phyloP scores from a whole-genome alignment of 371 early-diverging fungal genomes.

The Mortierella sp. region DNA sequence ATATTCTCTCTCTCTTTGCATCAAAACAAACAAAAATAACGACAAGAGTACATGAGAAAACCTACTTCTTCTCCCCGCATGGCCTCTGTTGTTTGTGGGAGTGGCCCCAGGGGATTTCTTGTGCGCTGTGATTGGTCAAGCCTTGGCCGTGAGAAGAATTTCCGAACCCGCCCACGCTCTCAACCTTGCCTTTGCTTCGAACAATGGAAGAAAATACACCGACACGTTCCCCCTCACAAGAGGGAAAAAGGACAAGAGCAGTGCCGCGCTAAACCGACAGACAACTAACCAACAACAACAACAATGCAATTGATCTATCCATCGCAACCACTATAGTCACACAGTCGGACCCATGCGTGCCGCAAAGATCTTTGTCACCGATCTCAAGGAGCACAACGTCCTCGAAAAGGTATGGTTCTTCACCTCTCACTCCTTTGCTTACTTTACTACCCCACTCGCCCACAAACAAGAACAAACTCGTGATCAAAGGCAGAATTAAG shows the following conservation, averaged over 20 bases:
- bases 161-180: slow-evolving; percentile 9
- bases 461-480: neutral
- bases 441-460: neutral
- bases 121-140: neutral
- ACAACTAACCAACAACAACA: neutral
- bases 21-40: neutral
- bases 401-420: slow-evolving; percentile 67
- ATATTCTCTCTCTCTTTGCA: too few relatives aligned
- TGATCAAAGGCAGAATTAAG: slow-evolving; percentile 4
- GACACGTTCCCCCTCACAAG: neutral
- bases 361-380: slow-evolving; percentile 93
- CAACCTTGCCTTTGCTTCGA: slow-evolving; percentile 2
- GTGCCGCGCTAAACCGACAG: neutral
- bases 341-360: slow-evolving; percentile 98
- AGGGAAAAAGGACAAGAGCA: too few relatives aligned
- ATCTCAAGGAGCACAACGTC: slow-evolving; percentile 81
- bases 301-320: neutral
- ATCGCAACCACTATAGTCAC: slow-evolving; percentile 64
- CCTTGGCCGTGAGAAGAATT: slow-evolving; percentile 10
- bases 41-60: neutral
- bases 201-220: neutral
- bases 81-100: neutral
- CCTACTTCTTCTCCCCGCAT: neutral
- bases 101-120: slow-evolving; percentile 14
- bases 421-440: too few relatives aligned